A percentile compares a stretch with the other conserved stretches of the same genome.
phyloP scores from a whole-genome alignment of 768 basidiomycete genomes.

The Suillus clintonianus region DNA sequence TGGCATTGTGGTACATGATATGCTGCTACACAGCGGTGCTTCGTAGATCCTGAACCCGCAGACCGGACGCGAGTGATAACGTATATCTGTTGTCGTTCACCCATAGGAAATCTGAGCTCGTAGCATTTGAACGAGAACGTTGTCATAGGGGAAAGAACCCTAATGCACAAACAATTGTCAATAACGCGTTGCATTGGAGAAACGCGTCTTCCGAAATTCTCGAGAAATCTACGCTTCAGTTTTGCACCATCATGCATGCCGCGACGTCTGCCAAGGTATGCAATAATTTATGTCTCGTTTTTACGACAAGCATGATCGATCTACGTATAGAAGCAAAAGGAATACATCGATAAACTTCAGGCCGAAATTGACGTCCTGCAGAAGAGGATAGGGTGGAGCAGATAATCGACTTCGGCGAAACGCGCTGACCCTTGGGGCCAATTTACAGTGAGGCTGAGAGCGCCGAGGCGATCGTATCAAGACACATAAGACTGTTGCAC shows the following conservation, averaged over 20 bases:
- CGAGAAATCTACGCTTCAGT: neutral
- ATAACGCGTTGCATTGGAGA: neutral
- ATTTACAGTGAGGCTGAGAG: constrained; percentile 43
- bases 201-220: neutral
- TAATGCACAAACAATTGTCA: neutral
- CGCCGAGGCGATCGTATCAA: constrained; percentile 59
- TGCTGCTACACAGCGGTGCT: neutral
- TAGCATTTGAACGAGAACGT: no score
- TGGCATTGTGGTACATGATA: neutral
- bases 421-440: neutral
- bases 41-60: neutral
- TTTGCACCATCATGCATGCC: constrained; percentile 22
- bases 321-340: constrained; percentile 50
- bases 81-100: neutral
- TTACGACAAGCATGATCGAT: neutral
- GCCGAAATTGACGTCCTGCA: constrained; percentile 51
- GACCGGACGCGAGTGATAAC: neutral
- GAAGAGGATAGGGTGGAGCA: constrained; percentile 44
- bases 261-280: constrained; percentile 31
- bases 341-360: constrained; percentile 47
- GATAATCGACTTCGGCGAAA: neutral
- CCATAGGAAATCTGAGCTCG: neutral
- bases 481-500: constrained; percentile 73
- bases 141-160: no score
- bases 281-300: neutral